phyloP scores from a whole-genome alignment of 2,329 filamentous ascomycete genomes.

The Herpotrichia juniperi region DNA sequence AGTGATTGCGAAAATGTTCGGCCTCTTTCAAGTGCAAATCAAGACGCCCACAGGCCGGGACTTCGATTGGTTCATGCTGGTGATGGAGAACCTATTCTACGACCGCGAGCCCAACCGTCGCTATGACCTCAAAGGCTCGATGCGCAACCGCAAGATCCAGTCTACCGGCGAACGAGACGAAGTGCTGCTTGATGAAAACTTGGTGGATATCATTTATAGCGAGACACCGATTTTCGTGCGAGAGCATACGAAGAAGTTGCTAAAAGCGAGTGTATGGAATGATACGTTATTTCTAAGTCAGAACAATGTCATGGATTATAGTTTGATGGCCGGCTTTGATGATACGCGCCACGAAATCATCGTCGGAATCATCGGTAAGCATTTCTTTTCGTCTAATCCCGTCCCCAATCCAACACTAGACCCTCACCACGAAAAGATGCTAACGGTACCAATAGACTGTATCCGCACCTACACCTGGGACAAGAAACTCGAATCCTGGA shows the following conservation, averaged over 20 bases:
- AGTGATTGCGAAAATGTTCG: constrained; percentile 98
- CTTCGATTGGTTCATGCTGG: constrained; percentile 89
- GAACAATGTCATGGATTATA: constrained; percentile 99
- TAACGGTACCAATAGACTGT: constrained; percentile 64
- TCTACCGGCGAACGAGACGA: constrained; percentile 95
- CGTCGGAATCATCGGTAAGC: constrained; percentile 80
- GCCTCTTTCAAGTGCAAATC: constrained; percentile 96
- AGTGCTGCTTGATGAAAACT: constrained; percentile 95
- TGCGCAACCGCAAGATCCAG: constrained; percentile 97
- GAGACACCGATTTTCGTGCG: constrained; percentile 94
- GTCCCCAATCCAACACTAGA: neutral
- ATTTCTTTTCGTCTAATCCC: neutral
- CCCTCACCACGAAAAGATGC: neutral
- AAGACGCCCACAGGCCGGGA: constrained; percentile 95
- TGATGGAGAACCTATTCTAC: constrained; percentile 99
- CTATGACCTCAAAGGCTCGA: constrained; percentile 94
- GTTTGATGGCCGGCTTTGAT: constrained; percentile 96
- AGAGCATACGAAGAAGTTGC: constrained; percentile 93
- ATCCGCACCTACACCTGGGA: constrained; percentile 99
- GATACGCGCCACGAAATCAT: constrained; percentile 88
- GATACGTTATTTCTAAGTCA: constrained; percentile 93
- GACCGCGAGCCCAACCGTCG: constrained; percentile 82
- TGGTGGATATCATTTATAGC: constrained; percentile 94
- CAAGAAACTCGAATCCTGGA: constrained; percentile 99
- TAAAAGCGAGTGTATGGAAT: constrained; percentile 93